Evolutionary conservation across 192 early-diverging fungal genomes (phyloP).

Genomic region (Umbelopsis vinacea): DNA sequence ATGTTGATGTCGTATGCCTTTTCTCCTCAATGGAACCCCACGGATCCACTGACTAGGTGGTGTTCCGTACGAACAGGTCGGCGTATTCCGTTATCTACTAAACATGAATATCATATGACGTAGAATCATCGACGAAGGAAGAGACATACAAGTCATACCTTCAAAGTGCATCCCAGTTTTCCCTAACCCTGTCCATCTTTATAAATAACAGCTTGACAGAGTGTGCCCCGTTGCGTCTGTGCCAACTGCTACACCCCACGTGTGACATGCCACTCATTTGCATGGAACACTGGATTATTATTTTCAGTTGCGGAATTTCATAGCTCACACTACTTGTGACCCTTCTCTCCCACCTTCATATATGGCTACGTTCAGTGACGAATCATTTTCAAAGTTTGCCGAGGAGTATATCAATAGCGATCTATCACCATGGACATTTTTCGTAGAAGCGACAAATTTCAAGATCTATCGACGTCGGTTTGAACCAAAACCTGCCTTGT

Average conservation of each 20-base stretch:
- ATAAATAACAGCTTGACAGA: background rate
- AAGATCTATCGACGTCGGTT: conserved; percentile 43
- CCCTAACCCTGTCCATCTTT: no score
- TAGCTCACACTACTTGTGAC: background rate
- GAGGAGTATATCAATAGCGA: conserved; percentile 25
- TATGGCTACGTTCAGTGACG: conserved; percentile 14
- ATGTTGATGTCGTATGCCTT: no score
- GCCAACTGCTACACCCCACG: background rate
- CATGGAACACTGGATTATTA: background rate
- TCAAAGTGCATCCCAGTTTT: no score
- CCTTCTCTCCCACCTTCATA: background rate
- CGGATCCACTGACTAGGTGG: no score
- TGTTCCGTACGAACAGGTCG: no score
- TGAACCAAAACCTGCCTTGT: conserved; percentile 33
- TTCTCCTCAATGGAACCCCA: no score
- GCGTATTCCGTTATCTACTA: no score
- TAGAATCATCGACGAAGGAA: no score
- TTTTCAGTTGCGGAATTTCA: background rate
- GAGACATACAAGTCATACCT: no score
- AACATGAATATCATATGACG: no score
- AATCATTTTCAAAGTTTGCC: conserved; percentile 19
- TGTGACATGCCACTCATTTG: background rate
- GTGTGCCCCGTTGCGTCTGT: background rate
- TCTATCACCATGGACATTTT: conserved; percentile 44
- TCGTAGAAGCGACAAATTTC: conserved; percentile 45